Conservation (phyloP, 345 rosid genomes). For the Erodium maritimum region DNA sequence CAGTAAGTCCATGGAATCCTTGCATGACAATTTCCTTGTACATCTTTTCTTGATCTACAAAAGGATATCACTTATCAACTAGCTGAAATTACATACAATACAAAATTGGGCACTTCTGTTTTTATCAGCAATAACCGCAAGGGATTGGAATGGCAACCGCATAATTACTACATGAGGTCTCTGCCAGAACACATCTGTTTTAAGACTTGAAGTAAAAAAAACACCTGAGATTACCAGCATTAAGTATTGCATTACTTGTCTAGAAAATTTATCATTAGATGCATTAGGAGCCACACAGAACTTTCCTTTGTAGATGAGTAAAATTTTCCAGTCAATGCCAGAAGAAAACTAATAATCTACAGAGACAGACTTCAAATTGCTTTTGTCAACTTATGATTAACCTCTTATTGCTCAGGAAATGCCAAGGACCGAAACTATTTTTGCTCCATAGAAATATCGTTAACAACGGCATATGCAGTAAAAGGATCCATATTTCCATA, state of each 20-base stretch:
- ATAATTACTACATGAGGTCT: no score
- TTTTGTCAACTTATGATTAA: no score
- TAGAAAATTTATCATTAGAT: background rate
- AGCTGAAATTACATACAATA: background rate
- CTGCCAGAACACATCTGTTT: no score
- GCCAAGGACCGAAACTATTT: no score
- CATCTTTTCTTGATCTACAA: constrained; percentile 33
- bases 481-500: background rate
- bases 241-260: background rate
- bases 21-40: constrained; percentile 25
- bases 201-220: no score
- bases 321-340: background rate
- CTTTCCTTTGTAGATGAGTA: background rate
- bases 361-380: background rate
- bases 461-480: background rate
- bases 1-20: constrained; percentile 87
- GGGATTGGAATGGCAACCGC: no score
- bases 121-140: no score
- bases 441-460: background rate
- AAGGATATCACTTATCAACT: background rate
- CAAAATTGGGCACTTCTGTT: background rate
- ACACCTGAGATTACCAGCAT: no score
- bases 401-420: no score
- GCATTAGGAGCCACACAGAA: background rate
- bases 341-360: background rate